Conservation (phyloP, 352 stramenopile genomes). For the Pythium folliculosum region DNA sequence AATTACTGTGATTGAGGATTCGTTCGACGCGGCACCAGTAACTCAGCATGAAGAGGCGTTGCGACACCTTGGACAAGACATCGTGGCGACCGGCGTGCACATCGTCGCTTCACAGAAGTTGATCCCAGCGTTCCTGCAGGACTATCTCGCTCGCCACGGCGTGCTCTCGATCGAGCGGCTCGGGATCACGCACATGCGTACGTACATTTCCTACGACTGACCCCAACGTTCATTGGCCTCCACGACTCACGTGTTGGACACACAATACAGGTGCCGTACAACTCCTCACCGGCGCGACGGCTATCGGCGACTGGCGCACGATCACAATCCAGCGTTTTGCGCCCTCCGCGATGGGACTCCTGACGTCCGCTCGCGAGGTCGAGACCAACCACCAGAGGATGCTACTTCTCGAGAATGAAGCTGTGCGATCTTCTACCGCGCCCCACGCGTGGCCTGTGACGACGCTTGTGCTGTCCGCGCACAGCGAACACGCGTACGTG, state of each 20-base stretch:
- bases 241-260: too few relatives aligned
- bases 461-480: slow-evolving; percentile 40
- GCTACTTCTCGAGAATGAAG: slow-evolving; percentile 24
- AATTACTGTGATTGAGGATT: not conserved
- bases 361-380: slow-evolving; percentile 43
- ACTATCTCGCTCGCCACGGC: slow-evolving; percentile 35
- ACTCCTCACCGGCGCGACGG: slow-evolving; percentile 46
- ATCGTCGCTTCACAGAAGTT: slow-evolving; percentile 62
- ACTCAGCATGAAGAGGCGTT: not conserved
- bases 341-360: slow-evolving; percentile 35
- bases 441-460: slow-evolving; percentile 34
- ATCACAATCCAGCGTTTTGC: slow-evolving; percentile 21
- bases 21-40: not conserved
- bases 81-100: slow-evolving; percentile 35
- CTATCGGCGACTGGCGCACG: slow-evolving; percentile 50
- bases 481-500: slow-evolving; percentile 42
- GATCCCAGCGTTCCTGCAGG: slow-evolving; percentile 50
- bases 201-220: slow-evolving; percentile 14
- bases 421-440: too few relatives aligned
- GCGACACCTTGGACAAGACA: slow-evolving; percentile 28
- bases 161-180: slow-evolving; percentile 56
- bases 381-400: slow-evolving; percentile 38
- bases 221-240: too few relatives aligned
- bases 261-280: slow-evolving; percentile 40
- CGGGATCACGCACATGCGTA: slow-evolving; percentile 54